Evolutionary conservation across 75 land plant genomes (phyloP).

Genomic region (Pinus tabuliformis): DNA sequence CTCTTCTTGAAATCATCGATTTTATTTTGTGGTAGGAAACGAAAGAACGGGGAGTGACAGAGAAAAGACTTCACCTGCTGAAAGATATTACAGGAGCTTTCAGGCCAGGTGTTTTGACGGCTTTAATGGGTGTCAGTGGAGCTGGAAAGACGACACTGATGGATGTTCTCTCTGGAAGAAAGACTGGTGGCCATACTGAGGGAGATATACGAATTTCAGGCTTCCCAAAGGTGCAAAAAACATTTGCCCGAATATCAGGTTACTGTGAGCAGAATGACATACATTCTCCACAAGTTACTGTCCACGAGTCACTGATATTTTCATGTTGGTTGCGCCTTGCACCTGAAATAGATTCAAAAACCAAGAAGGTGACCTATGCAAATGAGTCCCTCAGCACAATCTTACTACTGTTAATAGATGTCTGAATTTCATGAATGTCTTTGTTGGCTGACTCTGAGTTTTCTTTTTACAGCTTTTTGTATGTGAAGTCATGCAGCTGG

Average conservation of each 20-base stretch:
- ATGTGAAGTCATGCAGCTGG: slow-evolving; percentile 15
- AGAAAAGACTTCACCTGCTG: slow-evolving; percentile 70
- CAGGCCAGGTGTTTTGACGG: slow-evolving; percentile 79
- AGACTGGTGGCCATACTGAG: slow-evolving; percentile 87
- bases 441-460: neutral
- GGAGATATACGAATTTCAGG: slow-evolving; percentile 84
- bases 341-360: slow-evolving; percentile 7
- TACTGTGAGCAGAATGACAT: slow-evolving; percentile 86
- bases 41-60: slow-evolving; percentile 76
- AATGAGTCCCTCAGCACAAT: too few species aligned
- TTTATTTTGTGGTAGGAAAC: slow-evolving; percentile 30
- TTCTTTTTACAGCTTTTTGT: slow-evolving; percentile 16
- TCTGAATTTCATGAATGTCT: too few species aligned
- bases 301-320: slow-evolving; percentile 47
- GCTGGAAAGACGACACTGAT: slow-evolving; percentile 94
- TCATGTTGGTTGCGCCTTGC: slow-evolving; percentile 21
- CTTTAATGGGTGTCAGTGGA: slow-evolving; percentile 89
- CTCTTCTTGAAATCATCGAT: neutral
- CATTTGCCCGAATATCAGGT: slow-evolving; percentile 83
- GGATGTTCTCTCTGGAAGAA: slow-evolving; percentile 88
- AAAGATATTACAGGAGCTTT: slow-evolving; percentile 66
- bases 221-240: slow-evolving; percentile 73
- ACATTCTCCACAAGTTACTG: slow-evolving; percentile 82
- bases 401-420: too few species aligned
- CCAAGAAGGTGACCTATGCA: slow-evolving; percentile 8